These are phyloP conservation scores for Echeveria elegans DNA, from an alignment of 164 flowering plant species.

Conservation along the genomic window DNA sequence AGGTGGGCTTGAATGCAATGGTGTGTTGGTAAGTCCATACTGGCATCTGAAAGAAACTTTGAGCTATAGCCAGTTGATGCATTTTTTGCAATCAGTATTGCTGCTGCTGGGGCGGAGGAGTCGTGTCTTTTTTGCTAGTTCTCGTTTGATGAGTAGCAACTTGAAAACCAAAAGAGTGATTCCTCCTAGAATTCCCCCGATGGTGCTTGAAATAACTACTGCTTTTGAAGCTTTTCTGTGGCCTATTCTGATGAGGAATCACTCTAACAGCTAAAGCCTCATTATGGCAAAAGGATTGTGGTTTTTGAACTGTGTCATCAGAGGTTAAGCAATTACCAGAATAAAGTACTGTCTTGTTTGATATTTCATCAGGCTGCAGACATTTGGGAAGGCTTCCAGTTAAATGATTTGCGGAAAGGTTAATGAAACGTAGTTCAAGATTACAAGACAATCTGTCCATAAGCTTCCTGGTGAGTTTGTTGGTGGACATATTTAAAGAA, in stretches of 20 bases:
- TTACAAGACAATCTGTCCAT: conserved; percentile 53
- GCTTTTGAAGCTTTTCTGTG: conserved; percentile 28
- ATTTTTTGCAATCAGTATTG: conserved; percentile 42
- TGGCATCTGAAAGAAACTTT: conserved; percentile 75
- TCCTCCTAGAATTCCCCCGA: conserved; percentile 44
- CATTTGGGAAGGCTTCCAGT: conserved; percentile 71
- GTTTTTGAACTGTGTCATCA: conserved; percentile 44
- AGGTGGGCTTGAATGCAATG: background rate
- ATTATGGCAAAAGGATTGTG: conserved; percentile 58
- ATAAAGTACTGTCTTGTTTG: conserved; percentile 37
- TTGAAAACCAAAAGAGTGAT: conserved; percentile 29
- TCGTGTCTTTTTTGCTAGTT: conserved; percentile 18
- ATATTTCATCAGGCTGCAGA: conserved; percentile 23
- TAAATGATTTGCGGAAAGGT: conserved; percentile 75
- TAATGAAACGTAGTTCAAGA: conserved; percentile 43
- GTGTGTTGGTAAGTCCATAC: conserved; percentile 33
- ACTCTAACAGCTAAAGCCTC: conserved; percentile 93
- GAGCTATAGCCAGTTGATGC: conserved; percentile 58
- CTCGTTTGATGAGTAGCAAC: conserved; percentile 31
- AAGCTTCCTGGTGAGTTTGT: conserved; percentile 79
- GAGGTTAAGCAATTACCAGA: conserved; percentile 54
- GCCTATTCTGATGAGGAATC: conserved; percentile 32
- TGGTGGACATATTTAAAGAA: conserved; percentile 52
- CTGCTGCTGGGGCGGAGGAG: conserved; percentile 23
- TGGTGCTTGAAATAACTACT: conserved; percentile 32